Percentiles rank a stretch among this genome's conserved stretches.
Conservation (phyloP, 305 asterid species). For the Nicotiana rustica region DNA sequence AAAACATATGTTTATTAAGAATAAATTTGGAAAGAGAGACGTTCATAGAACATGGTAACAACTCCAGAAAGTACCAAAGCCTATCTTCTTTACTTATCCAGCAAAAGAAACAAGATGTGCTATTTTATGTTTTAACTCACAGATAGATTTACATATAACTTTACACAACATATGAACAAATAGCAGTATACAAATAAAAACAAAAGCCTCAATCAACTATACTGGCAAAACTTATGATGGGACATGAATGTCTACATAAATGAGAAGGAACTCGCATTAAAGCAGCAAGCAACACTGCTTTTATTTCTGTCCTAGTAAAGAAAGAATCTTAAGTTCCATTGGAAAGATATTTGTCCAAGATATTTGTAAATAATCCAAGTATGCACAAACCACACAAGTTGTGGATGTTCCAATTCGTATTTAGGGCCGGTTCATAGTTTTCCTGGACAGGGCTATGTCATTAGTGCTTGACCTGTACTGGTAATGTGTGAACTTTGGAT, state of each 20-base stretch:
- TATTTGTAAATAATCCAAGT: constrained; percentile 5
- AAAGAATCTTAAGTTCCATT: constrained; percentile 10
- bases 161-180: constrained; percentile 31
- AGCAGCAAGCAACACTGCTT: not conserved
- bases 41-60: not conserved
- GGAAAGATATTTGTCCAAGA: constrained; percentile 10
- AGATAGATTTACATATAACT: constrained; percentile 12
- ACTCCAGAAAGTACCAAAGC: constrained; percentile 19
- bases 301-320: not conserved
- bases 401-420: constrained; percentile 15
- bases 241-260: constrained; percentile 26
- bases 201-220: constrained; percentile 31
- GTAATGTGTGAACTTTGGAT: no score
- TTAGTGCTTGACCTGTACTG: no score
- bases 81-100: not conserved
- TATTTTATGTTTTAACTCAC: not conserved
- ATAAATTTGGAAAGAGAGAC: constrained; percentile 5
- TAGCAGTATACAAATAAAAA: constrained; percentile 14
- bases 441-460: no score
- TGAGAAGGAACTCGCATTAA: constrained; percentile 22
- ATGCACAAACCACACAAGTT: constrained; percentile 24
- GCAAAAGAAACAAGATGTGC: constrained; percentile 20
- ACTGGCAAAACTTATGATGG: constrained; percentile 27
- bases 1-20: not conserved
- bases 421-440: not conserved